Base-by-base conservation (phyloP, 495 filamentous ascomycete species). In the Ascodesmis nigricans region DNA sequence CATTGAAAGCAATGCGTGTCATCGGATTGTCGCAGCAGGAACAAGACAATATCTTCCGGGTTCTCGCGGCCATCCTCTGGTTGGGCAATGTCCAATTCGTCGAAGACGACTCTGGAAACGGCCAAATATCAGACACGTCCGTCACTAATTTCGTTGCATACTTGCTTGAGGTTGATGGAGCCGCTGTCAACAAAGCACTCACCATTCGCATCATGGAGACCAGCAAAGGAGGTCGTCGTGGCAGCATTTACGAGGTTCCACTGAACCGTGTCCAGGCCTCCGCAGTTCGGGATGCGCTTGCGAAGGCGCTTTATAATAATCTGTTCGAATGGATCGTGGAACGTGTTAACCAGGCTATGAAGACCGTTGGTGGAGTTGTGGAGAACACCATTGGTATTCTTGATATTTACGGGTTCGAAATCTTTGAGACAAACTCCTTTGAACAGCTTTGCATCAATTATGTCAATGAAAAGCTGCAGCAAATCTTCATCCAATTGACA, bases 361-460 rank as follows among this genome's bases (percentile, higher is more conserved):
- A 74, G 55, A 82, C 87, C 21, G 11, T 15, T 4, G 67, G 78
- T 18, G 73, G 75, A 7, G 55, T 71, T 0, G 58, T 78, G 5
- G 58, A 71, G 8, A 81, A 92, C 52, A 77, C 78, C 2, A 87
- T 99, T 46, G 87, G 87, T 54, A 95, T 99, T 55, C 67, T 99
- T 31, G 90, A 99, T 65, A 99, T 99, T 41, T 99, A 99, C 55
- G 90, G 90, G 10, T 99, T 99, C 46, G 90, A 99, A 55, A 99
- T 99, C 43, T 99, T 99, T 44, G 87, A 99, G 54, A 80, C 75
- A 57, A 99, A 99, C 58, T 92, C 81, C 39, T 99, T 99, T 46
- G 90, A 99, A 55, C 90, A 99, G 60, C 73, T 99, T 10, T 99
- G 90, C 56, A 99, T 99, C 58, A 99, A 99, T 62, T 99, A 99